A percentile compares a stretch with the other conserved stretches of the same genome.
Conservation (phyloP, 345 rosid species). For the Boechera retrofracta region DNA sequence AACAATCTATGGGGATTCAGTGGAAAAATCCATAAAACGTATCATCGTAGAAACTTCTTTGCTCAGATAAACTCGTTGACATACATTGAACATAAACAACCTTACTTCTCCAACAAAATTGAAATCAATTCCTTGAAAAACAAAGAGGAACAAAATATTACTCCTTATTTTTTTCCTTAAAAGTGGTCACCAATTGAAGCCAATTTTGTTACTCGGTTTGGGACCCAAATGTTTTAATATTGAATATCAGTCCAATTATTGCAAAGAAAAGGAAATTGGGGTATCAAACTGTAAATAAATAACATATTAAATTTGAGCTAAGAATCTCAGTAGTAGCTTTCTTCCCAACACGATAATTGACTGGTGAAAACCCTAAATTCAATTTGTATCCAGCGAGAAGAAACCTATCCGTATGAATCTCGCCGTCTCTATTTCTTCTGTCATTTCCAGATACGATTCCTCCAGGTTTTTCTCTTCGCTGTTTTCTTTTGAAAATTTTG, state of each 20-base stretch:
- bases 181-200: too few relatives aligned
- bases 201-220: neutral
- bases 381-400: too few relatives aligned
- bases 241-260: neutral
- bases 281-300: neutral
- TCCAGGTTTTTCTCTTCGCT: too few relatives aligned
- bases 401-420: too few relatives aligned
- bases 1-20: slow-evolving; percentile 7
- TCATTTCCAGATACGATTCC: too few relatives aligned
- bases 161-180: too few relatives aligned
- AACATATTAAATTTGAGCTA: too few relatives aligned
- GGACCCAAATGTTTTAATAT: neutral
- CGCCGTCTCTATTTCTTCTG: too few relatives aligned
- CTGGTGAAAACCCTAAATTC: too few relatives aligned
- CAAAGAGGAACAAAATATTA: neutral
- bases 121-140: neutral
- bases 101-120: slow-evolving; percentile 20
- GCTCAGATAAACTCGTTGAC: slow-evolving; percentile 33
- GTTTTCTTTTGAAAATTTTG: too few relatives aligned
- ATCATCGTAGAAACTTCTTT: slow-evolving; percentile 33
- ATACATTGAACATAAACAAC: slow-evolving; percentile 43
- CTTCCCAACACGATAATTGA: too few relatives aligned
- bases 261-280: neutral
- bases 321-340: too few relatives aligned
- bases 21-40: slow-evolving; percentile 8